A percentile compares a stretch with the other conserved stretches of the same genome.
phyloP scores from a whole-genome alignment of 2,329 filamentous ascomycete genomes.

The Sporothrix protearum region DNA sequence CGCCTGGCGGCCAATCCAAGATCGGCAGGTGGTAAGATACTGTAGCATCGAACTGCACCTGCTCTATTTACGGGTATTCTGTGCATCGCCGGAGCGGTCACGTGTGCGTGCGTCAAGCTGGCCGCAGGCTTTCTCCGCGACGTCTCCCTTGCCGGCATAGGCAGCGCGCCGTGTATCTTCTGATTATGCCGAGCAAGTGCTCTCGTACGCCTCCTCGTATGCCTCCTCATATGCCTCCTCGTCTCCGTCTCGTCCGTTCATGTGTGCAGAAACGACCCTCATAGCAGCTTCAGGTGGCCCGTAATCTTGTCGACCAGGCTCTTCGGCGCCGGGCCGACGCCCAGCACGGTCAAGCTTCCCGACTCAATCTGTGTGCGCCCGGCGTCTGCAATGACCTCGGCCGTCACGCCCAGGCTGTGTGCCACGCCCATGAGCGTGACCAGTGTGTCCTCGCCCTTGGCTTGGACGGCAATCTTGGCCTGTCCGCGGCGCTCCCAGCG shows the following conservation, averaged over 20 bases:
- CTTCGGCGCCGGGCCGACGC: slow-evolving; percentile 76
- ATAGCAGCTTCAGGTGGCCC: slow-evolving; percentile 78
- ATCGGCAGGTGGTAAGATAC: slow-evolving; percentile 4
- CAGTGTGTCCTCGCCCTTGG: slow-evolving; percentile 81
- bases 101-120: slow-evolving; percentile 7
- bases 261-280: too few species aligned
- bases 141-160: not conserved
- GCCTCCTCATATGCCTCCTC: not conserved
- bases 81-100: slow-evolving; percentile 8
- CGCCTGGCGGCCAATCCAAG: not conserved
- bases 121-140: not conserved
- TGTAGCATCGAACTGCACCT: not conserved
- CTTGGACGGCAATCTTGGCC: slow-evolving; percentile 89
- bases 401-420: slow-evolving; percentile 76
- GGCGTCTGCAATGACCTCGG: slow-evolving; percentile 90
- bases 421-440: slow-evolving; percentile 72
- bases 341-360: slow-evolving; percentile 87
- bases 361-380: slow-evolving; percentile 94
- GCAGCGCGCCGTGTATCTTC: not conserved
- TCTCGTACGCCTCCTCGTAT: not conserved
- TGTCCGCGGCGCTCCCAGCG: slow-evolving; percentile 86
- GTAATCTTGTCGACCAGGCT: slow-evolving; percentile 84
- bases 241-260: too few species aligned
- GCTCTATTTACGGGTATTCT: not conserved
- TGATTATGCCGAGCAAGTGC: not conserved